phyloP scores from a whole-genome alignment of 2,329 filamentous ascomycete species.

The Aspergillus tubingensis region DNA sequence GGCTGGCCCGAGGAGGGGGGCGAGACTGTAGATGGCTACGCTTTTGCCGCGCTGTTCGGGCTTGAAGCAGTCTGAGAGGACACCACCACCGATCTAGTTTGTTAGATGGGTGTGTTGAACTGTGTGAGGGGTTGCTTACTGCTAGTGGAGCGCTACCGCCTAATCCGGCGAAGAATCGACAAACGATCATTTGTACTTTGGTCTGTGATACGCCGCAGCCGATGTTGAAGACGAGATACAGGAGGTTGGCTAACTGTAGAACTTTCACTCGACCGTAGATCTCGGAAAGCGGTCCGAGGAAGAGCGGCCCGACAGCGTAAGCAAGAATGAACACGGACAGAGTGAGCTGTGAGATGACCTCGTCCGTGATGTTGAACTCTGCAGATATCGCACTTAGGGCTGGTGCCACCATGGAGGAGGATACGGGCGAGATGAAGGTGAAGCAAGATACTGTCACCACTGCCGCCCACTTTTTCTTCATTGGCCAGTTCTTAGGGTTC shows the following conservation, averaged over 20 bases:
- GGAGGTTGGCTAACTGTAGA: conserved; percentile 57
- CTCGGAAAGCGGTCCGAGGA: conserved; percentile 57
- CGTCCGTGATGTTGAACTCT: conserved; percentile 55
- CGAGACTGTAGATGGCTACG: conserved; percentile 64
- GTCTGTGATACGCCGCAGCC: conserved; percentile 59
- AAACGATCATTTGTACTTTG: conserved; percentile 57
- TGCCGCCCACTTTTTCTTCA: conserved; percentile 58
- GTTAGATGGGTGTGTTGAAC: conserved; percentile 4
- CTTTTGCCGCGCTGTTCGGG: conserved; percentile 65
- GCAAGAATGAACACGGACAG: conserved; percentile 60
- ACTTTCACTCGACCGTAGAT: conserved; percentile 58
- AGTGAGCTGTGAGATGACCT: conserved; percentile 49
- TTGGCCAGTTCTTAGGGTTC: conserved; percentile 58
- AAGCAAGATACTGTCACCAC: conserved; percentile 59
- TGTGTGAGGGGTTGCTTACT: conserved; percentile 31
- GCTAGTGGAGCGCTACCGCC: conserved; percentile 60
- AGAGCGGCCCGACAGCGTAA: conserved; percentile 55
- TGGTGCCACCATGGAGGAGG: conserved; percentile 61
- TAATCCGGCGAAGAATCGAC: conserved; percentile 60
- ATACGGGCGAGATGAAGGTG: conserved; percentile 65
- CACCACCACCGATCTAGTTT: conserved; percentile 49
- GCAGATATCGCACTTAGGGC: conserved; percentile 54
- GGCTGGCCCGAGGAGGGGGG: conserved; percentile 65
- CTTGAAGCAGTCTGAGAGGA: conserved; percentile 59
- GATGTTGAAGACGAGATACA: conserved; percentile 61